Evolutionary conservation across 306 rosid species (phyloP), one percentile per base, ranked within the genome.

Genomic region (Geum urbanum): DNA sequence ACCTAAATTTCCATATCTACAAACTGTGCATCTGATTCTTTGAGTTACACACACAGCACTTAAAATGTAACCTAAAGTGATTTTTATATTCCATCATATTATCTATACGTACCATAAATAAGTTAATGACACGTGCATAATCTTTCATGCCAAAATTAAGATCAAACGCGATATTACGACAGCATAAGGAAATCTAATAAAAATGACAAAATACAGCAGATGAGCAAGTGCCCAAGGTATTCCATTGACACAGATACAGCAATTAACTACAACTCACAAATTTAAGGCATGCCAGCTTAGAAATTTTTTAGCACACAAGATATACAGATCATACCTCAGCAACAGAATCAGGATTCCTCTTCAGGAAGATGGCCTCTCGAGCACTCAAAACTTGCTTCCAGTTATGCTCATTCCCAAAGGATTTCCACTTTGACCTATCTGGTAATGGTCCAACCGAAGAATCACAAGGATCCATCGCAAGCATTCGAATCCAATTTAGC

Each of bases 321-420:
- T 43, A 44, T 48, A 60, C 60, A 56, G 43, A 67, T 5, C 72
- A 55, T 82, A 94, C 99, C 99, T 83, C 88, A 9, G 71, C 71
- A 71, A 83, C 75, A 4, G 78, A 69, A 63, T 77, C 78, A 43
- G 53, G 43, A 46, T 76, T 75, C 56, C 84, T 82, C 51, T 80
- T 85, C 73, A 69, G 40, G 56, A 76, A 84, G 19, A 47, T 79
- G 14, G 80, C 87, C 75, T 84, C 91, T 32, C 98, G 85, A 71
- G 82, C 85, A 72, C 73, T 60, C 83, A 94, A 76, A 67, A 82
- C 84, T 79, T 78, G 85, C 82, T 83, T 88, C 97, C 94, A 94
- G 22, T 46, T 57, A 74, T 79, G 82, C 72, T 73, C 81, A 53
- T 72, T 72, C 32, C 76, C 74, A 46, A 27, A 61, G 66, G 84